phyloP scores from a whole-genome alignment of 108 stramenopile genomes.

The Pseudonitzschia multiseries region DNA sequence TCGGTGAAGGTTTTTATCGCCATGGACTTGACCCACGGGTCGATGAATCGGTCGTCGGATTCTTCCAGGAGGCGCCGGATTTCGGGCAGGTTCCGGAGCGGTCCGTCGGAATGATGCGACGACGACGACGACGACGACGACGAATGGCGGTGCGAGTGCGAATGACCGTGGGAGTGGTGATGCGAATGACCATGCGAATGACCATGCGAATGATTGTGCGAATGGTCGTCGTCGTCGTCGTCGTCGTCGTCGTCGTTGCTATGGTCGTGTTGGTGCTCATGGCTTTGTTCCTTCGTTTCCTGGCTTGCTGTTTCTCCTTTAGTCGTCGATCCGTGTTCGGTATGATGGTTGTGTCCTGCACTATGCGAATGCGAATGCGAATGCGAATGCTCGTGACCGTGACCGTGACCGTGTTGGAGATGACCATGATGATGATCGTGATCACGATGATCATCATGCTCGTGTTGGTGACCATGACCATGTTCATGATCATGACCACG shows the following conservation, averaged over 20 bases:
- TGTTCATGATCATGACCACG: slow-evolving; percentile 18
- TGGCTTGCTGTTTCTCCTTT: slow-evolving; percentile 20
- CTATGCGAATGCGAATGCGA: no score
- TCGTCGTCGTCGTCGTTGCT: slow-evolving; percentile 1
- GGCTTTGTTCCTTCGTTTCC: no score
- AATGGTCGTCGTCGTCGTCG: slow-evolving; percentile 1
- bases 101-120: slow-evolving; percentile 33
- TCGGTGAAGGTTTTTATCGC: slow-evolving; percentile 80
- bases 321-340: slow-evolving; percentile 5
- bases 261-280: not conserved
- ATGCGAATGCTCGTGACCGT: slow-evolving; percentile 20
- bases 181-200: not conserved
- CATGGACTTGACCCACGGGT: slow-evolving; percentile 53
- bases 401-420: slow-evolving; percentile 18
- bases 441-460: slow-evolving; percentile 21
- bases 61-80: slow-evolving; percentile 72
- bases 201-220: slow-evolving; percentile 35
- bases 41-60: slow-evolving; percentile 57
- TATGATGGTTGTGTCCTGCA: slow-evolving; percentile 31
- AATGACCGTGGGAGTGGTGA: slow-evolving; percentile 24
- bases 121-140: slow-evolving; percentile 27
- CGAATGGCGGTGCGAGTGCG: slow-evolving; percentile 32
- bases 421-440: slow-evolving; percentile 28
- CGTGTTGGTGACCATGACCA: slow-evolving; percentile 36
- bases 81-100: slow-evolving; percentile 77